These are phyloP conservation scores for Termitomyces sp. DNA, from an alignment of 768 basidiomycete species.

Conservation along the genomic window DNA sequence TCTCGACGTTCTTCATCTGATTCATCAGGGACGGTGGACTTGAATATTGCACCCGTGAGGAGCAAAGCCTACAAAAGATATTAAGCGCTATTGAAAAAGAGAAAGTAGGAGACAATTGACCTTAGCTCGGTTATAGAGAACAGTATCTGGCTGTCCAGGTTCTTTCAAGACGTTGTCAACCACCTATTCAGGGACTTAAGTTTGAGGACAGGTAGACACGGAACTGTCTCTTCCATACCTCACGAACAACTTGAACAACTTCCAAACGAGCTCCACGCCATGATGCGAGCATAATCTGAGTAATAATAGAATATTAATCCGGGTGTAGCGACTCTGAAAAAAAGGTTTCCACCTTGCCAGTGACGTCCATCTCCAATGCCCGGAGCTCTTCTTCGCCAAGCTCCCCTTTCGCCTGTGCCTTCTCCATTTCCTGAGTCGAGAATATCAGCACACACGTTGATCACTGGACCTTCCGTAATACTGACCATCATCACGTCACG, in stretches of 20 bases:
- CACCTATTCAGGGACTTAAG: slow-evolving; percentile 37
- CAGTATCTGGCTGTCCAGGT: slow-evolving; percentile 62
- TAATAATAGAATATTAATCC: background rate
- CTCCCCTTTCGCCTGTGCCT: slow-evolving; percentile 85
- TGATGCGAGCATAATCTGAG: slow-evolving; percentile 90
- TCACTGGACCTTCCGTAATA: background rate
- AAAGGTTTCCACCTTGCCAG: slow-evolving; percentile 67
- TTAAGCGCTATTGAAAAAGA: background rate
- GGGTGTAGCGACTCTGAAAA: background rate
- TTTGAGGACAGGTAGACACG: background rate
- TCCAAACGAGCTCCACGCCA: slow-evolving; percentile 98
- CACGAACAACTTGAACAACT: slow-evolving; percentile 84
- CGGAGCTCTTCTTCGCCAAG: slow-evolving; percentile 80
- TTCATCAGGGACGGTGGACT: slow-evolving; percentile 79
- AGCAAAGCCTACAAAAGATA: slow-evolving; percentile 63
- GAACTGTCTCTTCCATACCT: slow-evolving; percentile 27
- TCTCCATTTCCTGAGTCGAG: slow-evolving; percentile 71
- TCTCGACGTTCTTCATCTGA: slow-evolving; percentile 92
- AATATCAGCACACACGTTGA: background rate
- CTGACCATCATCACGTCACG: slow-evolving; percentile 67
- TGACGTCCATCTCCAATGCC: slow-evolving; percentile 88
- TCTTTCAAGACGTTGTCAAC: slow-evolving; percentile 86
- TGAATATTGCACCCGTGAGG: slow-evolving; percentile 87
- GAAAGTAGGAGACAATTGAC: slow-evolving; percentile 31
- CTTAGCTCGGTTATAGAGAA: slow-evolving; percentile 82